Evolutionary conservation across 768 basidiomycete species (phyloP), one percentile per base, ranked within the genome.

Genomic region (Botryobasidium botryosum): DNA sequence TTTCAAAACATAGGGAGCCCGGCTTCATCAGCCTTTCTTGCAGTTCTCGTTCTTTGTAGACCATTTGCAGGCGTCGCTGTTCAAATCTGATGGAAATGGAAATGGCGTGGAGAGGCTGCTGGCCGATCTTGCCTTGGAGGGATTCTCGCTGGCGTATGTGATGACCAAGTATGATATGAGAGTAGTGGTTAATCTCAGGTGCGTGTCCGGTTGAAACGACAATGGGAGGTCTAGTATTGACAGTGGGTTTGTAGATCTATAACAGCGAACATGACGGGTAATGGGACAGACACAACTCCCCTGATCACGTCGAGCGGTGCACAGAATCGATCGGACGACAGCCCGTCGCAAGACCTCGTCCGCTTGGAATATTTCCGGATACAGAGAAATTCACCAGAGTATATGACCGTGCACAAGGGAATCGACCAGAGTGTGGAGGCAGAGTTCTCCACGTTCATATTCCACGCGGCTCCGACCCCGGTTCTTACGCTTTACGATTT

Each of bases 401-500:
- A 81, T 60, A 60, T 70, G 51, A 72, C 75, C 1, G 61, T 74
- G 3, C 79, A 82, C 60, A 86, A 88, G 50, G 78, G 81, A 20
- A 75, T 90, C 38, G 83, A 92, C 54, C 91, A 94, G 61, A 81
- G 65, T 47, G 74, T 97, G 46, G 80, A 88, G 54, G 73, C 88
- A 51, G 75, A 75, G 52, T 67, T 97, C 31, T 91, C 92, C 3
- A 94, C 92, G 0, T 77, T 99, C 58, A 71, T 91, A 43, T 78
- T 97, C 61, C 75, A 76, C 45, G 77, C 81, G 3, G 80, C 82
- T 6, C 90, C 94, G 0, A 86, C 88, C 56, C 90, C 92, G 10
- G 78, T 96, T 35, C 64, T 99, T 29, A 70, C 80, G 2, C 61
- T 96, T 18, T 97, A 96, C 61, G 90, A 97, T 62, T 96, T 92